These are phyloP conservation scores for Marsdenia floribunda DNA, from an alignment of 257 asterid species.

Conservation along the genomic window DNA sequence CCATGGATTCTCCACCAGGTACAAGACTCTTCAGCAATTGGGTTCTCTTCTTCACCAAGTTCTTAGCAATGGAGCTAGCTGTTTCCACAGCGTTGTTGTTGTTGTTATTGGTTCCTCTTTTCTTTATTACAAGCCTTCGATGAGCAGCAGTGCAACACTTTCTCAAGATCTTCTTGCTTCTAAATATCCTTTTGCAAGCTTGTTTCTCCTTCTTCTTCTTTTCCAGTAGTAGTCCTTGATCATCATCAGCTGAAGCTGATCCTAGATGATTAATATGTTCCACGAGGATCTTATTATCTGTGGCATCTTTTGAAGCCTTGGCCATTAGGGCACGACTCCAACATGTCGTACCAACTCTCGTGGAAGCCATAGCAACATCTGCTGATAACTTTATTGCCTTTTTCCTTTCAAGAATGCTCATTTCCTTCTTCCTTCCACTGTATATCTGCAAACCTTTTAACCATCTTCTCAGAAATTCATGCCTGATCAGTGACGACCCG, in stretches of 20 bases:
- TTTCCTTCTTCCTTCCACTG: conserved; percentile 34
- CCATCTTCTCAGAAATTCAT: conserved; percentile 76
- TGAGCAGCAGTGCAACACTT: conserved; percentile 22
- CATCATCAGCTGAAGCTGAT: neutral
- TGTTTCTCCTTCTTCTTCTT: neutral
- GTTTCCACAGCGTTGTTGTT: neutral
- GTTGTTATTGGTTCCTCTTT: conserved; percentile 6
- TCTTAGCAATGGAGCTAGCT: conserved; percentile 35
- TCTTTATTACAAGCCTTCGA: conserved; percentile 2
- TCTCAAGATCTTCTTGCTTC: conserved; percentile 43
- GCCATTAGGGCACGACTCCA: conserved; percentile 56
- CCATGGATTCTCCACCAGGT: conserved; percentile 74
- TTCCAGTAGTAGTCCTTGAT: neutral
- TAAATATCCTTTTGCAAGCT: conserved; percentile 8
- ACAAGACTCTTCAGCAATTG: conserved; percentile 64
- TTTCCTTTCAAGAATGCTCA: conserved; percentile 53
- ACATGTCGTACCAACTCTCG: conserved; percentile 31
- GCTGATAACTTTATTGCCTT: conserved; percentile 66
- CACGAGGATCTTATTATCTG: conserved; percentile 21
- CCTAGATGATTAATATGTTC: conserved; percentile 30
- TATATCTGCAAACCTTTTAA: conserved; percentile 52
- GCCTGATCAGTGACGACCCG: conserved; percentile 25
- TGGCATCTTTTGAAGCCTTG: conserved; percentile 21
- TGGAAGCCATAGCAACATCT: conserved; percentile 80
- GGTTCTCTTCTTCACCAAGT: conserved; percentile 49